Base-by-base conservation (phyloP, 768 basidiomycete genomes). In the Lactifluus pinguis region DNA sequence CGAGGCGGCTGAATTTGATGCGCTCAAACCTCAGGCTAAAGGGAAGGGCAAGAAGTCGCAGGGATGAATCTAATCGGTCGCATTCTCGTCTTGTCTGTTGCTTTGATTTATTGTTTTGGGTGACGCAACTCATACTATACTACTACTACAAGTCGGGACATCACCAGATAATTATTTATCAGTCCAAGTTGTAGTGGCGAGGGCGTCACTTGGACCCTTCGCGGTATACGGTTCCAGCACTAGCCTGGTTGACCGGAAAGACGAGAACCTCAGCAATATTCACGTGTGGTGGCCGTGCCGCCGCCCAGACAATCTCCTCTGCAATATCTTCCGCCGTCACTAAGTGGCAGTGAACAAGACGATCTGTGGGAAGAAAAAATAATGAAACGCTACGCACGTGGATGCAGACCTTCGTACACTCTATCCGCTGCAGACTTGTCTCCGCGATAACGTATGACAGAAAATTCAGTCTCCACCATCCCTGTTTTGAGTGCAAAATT, bases 291-390 rank as follows among this genome's bases (percentile, higher is more conserved):
- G 95, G 95, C 45, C 95, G 85, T 11, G 89, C 80, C 19, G 97
- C 95, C 14, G 86, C 86, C 95, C 95, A 99, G 19, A 95, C 93
- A 68, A 99, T 95, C 73, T 98, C 94, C 71, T 99, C 97, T 1
- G 97, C 97, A 49, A 98, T 87, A 69, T 98, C 94, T 61, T 86
- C 80, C 7, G 86, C 84, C 6, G 81, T 79, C 72, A 95, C 90
- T 94, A 68, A 36, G 53, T 29, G 17, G 11, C 17, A 19, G 38
- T 49, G 45, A 62, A 30, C 49, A 17, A 29, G 9, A 14, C 10
- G 38, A 41, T 32, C 15, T 8, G n/a, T 10, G 21, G 42, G n/a
- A 44, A 29, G 8, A 14, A n/a, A 30, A 25, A 25, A 25, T n/a
- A 25, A 1, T 8, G 45, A 10, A 21, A 17, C 25, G 34, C 17